Conservation (phyloP, 345 rosid species). For the Viola odorata region DNA sequence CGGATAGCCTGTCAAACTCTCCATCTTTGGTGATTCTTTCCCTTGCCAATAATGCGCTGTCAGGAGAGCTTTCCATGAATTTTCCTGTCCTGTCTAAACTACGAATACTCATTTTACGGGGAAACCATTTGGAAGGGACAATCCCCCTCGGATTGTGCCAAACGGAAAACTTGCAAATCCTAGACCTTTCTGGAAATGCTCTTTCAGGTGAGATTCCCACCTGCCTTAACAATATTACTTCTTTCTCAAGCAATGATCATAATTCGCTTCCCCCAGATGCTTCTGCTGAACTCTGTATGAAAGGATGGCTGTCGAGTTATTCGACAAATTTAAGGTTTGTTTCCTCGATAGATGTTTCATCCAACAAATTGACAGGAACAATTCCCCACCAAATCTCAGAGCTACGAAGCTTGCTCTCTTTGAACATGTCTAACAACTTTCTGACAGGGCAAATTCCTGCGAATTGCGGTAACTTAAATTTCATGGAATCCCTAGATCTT, state of each 20-base stretch:
- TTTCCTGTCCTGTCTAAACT: background rate
- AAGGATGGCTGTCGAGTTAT: too few species aligned
- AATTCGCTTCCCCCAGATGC: background rate
- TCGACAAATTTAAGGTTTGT: too few species aligned
- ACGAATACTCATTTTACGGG: background rate
- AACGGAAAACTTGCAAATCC: background rate
- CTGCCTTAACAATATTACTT: slow-evolving; percentile 12
- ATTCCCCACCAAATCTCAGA: too few species aligned
- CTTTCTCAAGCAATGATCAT: background rate
- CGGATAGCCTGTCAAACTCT: background rate
- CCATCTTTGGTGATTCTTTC: background rate
- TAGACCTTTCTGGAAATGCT: slow-evolving; percentile 13
- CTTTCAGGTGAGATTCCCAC: slow-evolving; percentile 16
- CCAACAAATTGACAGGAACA: slow-evolving; percentile 12
- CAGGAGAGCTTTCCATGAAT: slow-evolving; percentile 14
- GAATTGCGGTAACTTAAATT: rapidly evolving
- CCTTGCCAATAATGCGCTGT: slow-evolving; percentile 4
- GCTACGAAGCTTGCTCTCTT: rapidly evolving
- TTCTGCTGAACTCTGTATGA: too few species aligned
- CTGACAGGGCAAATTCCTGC: slow-evolving; percentile 12
- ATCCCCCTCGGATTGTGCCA: slow-evolving; percentile 10
- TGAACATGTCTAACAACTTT: slow-evolving; percentile 15
- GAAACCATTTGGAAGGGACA: slow-evolving; percentile 5
- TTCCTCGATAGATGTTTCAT: slow-evolving; percentile 9
- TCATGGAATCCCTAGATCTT: slow-evolving; percentile 5